Percentiles rank a stretch among this genome's conserved stretches.
Conservation (phyloP, 73 alveolate species). For the Blepharisma stoltei region DNA sequence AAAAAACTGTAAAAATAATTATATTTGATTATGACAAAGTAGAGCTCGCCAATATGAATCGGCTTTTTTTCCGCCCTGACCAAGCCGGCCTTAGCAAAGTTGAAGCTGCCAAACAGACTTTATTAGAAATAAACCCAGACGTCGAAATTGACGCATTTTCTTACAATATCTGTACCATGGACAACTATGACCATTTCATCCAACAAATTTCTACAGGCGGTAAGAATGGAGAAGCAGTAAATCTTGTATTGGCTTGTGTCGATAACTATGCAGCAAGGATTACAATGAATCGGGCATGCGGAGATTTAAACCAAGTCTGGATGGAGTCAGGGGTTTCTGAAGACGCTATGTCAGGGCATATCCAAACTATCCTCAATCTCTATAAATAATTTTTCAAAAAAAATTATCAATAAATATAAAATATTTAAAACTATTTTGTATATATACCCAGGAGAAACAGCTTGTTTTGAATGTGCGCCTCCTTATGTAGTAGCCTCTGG, state of each 20-base stretch:
- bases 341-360: slow-evolving; percentile 98
- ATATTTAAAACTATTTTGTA: too few species aligned
- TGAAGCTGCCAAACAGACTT: slow-evolving; percentile 95
- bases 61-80: slow-evolving; percentile 82
- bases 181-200: slow-evolving; percentile 24
- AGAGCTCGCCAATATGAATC: slow-evolving; percentile 97
- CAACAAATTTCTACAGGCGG: neutral
- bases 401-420: neutral
- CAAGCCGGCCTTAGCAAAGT: slow-evolving; percentile 87
- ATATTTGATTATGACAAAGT: slow-evolving; percentile 90
- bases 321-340: slow-evolving; percentile 98
- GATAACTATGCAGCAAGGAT: slow-evolving; percentile 99
- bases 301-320: slow-evolving; percentile 62
- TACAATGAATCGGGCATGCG: slow-evolving; percentile 93
- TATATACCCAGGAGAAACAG: slow-evolving; percentile 71
- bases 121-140: slow-evolving; percentile 96
- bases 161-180: slow-evolving; percentile 15
- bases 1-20: too few species aligned
- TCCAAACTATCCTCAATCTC: slow-evolving; percentile 69
- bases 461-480: slow-evolving; percentile 99
- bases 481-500: slow-evolving; percentile 95
- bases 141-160: slow-evolving; percentile 80
- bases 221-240: neutral
- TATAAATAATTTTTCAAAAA: slow-evolving; percentile 26
- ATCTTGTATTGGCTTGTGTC: slow-evolving; percentile 87